Percentiles rank a stretch among this genome's conserved stretches.
Evolutionary conservation across 2,329 filamentous ascomycete species (phyloP).

Genomic region (Diaporthe batatas): DNA sequence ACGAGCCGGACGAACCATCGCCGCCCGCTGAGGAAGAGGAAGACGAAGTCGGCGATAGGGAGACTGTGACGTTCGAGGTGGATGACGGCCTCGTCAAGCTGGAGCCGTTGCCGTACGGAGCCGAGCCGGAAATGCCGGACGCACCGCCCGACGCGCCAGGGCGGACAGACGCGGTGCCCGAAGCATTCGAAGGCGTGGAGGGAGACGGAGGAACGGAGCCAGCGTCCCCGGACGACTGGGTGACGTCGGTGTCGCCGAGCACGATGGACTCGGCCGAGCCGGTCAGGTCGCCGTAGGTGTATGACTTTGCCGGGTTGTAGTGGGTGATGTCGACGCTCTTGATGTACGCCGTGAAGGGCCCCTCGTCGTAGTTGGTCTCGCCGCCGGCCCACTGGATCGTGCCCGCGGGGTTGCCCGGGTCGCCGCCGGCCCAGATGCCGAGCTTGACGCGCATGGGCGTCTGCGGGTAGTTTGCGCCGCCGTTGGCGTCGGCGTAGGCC

Average conservation of each 20-base stretch:
- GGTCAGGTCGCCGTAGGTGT: constrained; percentile 57
- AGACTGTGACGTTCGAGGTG: constrained; percentile 37
- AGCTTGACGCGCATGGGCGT: constrained; percentile 80
- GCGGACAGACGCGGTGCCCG: not conserved
- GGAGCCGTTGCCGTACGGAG: constrained; percentile 25
- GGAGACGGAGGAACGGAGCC: not conserved
- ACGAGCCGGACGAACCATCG: constrained; percentile 10
- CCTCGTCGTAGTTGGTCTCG: constrained; percentile 58
- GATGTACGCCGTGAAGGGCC: constrained; percentile 60
- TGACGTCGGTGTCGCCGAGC: constrained; percentile 46
- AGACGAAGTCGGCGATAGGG: constrained; percentile 32
- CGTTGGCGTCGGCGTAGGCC: constrained; percentile 68
- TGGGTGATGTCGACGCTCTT: constrained; percentile 60
- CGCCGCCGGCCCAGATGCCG: constrained; percentile 75
- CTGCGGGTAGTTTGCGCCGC: constrained; percentile 75
- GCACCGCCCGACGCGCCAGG: not conserved
- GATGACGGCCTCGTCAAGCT: constrained; percentile 39
- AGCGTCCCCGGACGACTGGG: constrained; percentile 26
- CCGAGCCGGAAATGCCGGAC: constrained; percentile 5
- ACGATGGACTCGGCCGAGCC: constrained; percentile 59
- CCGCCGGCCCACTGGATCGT: constrained; percentile 81
- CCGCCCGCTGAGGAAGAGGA: constrained; percentile 7
- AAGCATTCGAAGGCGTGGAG: not conserved
- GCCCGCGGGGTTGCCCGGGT: constrained; percentile 71
- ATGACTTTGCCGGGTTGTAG: constrained; percentile 56